Base-by-base conservation (phyloP, 169 alveolate species). In the Theileria parva region DNA sequence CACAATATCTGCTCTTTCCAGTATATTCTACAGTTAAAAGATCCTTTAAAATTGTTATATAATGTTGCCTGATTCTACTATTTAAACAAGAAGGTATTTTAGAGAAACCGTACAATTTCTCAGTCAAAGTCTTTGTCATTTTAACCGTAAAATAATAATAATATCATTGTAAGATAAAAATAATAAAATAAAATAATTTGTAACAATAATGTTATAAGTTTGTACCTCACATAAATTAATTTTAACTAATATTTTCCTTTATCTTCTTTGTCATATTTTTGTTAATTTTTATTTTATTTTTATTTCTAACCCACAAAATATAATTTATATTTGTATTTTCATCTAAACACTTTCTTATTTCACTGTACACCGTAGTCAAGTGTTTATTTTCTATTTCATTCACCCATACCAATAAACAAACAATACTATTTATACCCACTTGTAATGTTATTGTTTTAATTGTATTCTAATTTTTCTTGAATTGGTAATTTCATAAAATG, bases 1-100 rank as follows among this genome's bases (percentile, higher is more conserved):
- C 93, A 37, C 87, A 76, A 81, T 83, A 75, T 19, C 83, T 78
- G 7, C 94, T 86, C 55, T 77, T 77, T 6, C 90, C 94, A 25
- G 59, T 65, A 55, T 75, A 89, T 39, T 74, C 77, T 13, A 70
- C 86, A 0, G 93, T 74, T 27, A 87, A 69, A 25, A 75, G 77
- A 30, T 87, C 92, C 55, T 74, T 71, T 21, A 55, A 65, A 19
- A 89, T 63, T 11, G 59, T 34, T 6, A 87, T 72, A 51, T 86
- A 87, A 53, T 76, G 91, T 53, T 80, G 93, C 53, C 80, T 80
- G 25, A 28, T 57, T 34, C 85, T 85, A 2, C 73, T 44, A 53
- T 88, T 79, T 21, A 88, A 28, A 1, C 70, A 32, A 11, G 87
- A 53, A 0, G 93, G 93, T 11, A 66, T 66, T n/a, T 50, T 67